These are phyloP conservation scores for Talaromyces sp. DNA, from an alignment of 2,329 filamentous ascomycete genomes.

Conservation along the genomic window DNA sequence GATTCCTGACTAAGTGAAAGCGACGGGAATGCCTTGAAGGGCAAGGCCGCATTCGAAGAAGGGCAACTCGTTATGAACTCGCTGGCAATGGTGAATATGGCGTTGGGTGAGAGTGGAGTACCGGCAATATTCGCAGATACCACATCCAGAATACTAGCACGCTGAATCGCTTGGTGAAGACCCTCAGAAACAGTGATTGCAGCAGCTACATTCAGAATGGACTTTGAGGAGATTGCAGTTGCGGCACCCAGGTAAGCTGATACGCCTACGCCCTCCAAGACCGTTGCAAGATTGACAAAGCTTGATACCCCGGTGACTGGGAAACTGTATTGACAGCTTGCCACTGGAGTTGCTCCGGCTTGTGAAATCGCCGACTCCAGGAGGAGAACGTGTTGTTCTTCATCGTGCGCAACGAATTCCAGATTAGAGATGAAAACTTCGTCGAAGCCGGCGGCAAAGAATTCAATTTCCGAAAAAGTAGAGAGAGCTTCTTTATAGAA, in stretches of 20 bases:
- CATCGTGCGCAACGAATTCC: conserved; percentile 55
- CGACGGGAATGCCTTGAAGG: conserved; percentile 58
- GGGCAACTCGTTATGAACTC: conserved; percentile 60
- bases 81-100: conserved; percentile 62
- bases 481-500: conserved; percentile 61
- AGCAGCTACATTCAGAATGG: conserved; percentile 59
- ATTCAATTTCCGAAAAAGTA: conserved; percentile 55
- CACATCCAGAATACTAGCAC: conserved; percentile 45
- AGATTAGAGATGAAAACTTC: conserved; percentile 56
- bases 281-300: conserved; percentile 52
- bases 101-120: conserved; percentile 54
- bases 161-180: conserved; percentile 61
- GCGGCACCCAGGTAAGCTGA: conserved; percentile 62
- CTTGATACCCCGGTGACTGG: conserved; percentile 45
- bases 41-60: conserved; percentile 51
- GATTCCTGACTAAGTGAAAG: conserved; percentile 31
- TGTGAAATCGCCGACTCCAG: conserved; percentile 46
- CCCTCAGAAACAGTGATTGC: conserved; percentile 63
- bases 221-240: conserved; percentile 53
- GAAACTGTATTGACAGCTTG: conserved; percentile 57
- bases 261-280: conserved; percentile 58
- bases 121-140: conserved; percentile 61
- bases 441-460: conserved; percentile 51
- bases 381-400: conserved; percentile 56
- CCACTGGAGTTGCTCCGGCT: conserved; percentile 50